Evolutionary conservation across 2,329 filamentous ascomycete species (phyloP).

Genomic region (Myrmaecium sp.): DNA sequence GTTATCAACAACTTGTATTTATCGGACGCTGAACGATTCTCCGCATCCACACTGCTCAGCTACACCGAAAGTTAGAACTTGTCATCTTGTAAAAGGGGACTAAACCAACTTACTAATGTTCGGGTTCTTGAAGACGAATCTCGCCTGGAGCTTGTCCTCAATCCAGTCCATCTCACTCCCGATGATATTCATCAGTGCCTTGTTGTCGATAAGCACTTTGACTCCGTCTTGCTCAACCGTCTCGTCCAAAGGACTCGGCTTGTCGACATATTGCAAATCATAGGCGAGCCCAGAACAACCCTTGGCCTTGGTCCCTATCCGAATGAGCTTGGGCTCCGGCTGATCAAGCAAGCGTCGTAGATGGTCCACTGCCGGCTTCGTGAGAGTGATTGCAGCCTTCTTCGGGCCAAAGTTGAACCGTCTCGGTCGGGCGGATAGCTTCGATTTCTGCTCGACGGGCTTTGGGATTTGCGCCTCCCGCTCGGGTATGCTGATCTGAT

Average conservation of each 20-base stretch:
- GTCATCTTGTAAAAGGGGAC: background rate
- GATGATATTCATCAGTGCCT: constrained; percentile 94
- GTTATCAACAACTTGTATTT: too few relatives aligned
- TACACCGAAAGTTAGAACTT: too few relatives aligned
- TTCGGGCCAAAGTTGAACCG: constrained; percentile 56
- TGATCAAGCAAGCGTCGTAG: constrained; percentile 61
- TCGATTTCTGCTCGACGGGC: constrained; percentile 22
- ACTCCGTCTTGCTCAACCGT: constrained; percentile 90
- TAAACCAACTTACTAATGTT: constrained; percentile 87
- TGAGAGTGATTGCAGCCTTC: constrained; percentile 83
- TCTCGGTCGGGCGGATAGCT: constrained; percentile 36
- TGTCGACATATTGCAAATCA: constrained; percentile 87
- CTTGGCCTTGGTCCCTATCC: constrained; percentile 83
- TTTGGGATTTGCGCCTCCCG: constrained; percentile 51
- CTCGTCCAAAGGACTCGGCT: constrained; percentile 76
- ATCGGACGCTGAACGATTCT: constrained; percentile 63
- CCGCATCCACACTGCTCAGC: constrained; percentile 93
- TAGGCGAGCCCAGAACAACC: constrained; percentile 91
- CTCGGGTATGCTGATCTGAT: constrained; percentile 37
- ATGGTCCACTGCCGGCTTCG: constrained; percentile 62
- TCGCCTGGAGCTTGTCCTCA: constrained; percentile 81
- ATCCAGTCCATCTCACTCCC: constrained; percentile 99
- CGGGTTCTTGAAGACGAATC: constrained; percentile 90
- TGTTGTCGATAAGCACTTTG: constrained; percentile 89
- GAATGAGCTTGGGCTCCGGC: constrained; percentile 81